Evolutionary conservation across 2,329 filamentous ascomycete species (phyloP).

Genomic region (Aspergillus tamarii): DNA sequence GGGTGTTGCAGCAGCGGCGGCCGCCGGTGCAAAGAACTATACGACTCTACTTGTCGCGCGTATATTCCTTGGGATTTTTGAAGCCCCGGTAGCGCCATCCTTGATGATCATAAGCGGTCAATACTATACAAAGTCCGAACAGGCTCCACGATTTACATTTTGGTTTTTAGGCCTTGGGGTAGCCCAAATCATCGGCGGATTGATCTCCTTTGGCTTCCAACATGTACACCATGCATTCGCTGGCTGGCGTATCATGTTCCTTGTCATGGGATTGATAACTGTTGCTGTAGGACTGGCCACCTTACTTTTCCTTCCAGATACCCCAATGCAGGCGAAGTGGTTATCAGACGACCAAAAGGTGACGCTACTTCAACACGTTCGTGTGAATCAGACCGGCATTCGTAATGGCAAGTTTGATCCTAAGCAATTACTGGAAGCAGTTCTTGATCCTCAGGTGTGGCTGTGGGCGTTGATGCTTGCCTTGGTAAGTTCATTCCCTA

Average conservation of each 20-base stretch:
- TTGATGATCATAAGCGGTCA: conserved; percentile 64
- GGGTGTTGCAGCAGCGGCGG: conserved; percentile 42
- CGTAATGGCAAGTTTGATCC: conserved; percentile 54
- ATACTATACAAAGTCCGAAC: conserved; percentile 62
- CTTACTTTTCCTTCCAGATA: conserved; percentile 41
- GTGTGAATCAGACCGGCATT: conserved; percentile 55
- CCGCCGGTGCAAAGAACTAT: conserved; percentile 59
- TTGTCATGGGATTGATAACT: conserved; percentile 50
- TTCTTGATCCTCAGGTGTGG: conserved; percentile 52
- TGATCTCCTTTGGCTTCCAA: conserved; percentile 57
- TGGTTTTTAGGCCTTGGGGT: conserved; percentile 65
- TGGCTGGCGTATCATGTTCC: conserved; percentile 53
- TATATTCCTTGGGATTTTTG: conserved; percentile 64
- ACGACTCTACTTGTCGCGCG: conserved; percentile 57
- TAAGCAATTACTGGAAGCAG: conserved; percentile 51
- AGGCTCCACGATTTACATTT: conserved; percentile 61
- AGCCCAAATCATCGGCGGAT: conserved; percentile 48
- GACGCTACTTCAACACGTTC: conserved; percentile 45
- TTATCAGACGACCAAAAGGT: conserved; percentile 42
- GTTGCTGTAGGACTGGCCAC: conserved; percentile 43
- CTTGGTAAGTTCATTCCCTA: not conserved
- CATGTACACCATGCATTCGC: conserved; percentile 41
- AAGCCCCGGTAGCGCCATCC: conserved; percentile 62
- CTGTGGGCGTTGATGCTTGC: conserved; percentile 38
- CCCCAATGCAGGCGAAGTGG: conserved; percentile 19